Evolutionary conservation across 805 yeast species (phyloP).

Genomic region (Wickerhamiella sorbophila): DNA sequence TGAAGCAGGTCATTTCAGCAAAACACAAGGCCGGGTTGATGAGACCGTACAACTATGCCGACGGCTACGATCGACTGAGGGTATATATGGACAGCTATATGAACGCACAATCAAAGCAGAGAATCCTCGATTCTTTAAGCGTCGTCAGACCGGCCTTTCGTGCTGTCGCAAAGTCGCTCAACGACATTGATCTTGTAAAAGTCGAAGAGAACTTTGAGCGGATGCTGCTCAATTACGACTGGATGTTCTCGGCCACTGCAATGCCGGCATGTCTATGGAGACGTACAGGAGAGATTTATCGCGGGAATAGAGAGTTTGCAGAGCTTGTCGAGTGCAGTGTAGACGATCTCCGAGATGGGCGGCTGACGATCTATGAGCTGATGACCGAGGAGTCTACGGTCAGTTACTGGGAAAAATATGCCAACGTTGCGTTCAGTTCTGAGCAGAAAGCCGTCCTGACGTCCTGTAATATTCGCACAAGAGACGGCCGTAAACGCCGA

Average conservation of each 20-base stretch:
- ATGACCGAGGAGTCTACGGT: conserved; percentile 95
- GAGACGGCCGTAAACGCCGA: conserved; percentile 64
- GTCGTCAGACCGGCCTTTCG: conserved; percentile 85
- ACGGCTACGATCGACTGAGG: conserved; percentile 82
- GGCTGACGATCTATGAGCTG: conserved; percentile 77
- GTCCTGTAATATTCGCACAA: conserved; percentile 72
- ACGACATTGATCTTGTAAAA: conserved; percentile 78
- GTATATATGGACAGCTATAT: conserved; percentile 85
- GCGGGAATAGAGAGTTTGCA: conserved; percentile 95
- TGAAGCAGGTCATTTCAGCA: conserved; percentile 87
- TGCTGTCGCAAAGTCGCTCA: conserved; percentile 78
- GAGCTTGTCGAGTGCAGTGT: conserved; percentile 77
- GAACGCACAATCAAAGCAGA: conserved; percentile 68
- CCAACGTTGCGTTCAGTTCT: conserved; percentile 89
- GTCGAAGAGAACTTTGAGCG: conserved; percentile 93
- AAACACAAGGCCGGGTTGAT: conserved; percentile 85
- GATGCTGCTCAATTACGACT: conserved; percentile 81
- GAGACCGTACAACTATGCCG: conserved; percentile 86
- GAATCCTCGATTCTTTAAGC: conserved; percentile 73
- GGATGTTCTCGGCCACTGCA: conserved; percentile 94
- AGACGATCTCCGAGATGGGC: conserved; percentile 86
- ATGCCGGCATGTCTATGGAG: conserved; percentile 97
- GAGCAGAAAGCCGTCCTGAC: conserved; percentile 92
- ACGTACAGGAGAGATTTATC: conserved; percentile 87
- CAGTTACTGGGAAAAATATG: conserved; percentile 94